Conservation (phyloP, 371 early-diverging fungal genomes). For the Lichtheimia hyalospora region DNA sequence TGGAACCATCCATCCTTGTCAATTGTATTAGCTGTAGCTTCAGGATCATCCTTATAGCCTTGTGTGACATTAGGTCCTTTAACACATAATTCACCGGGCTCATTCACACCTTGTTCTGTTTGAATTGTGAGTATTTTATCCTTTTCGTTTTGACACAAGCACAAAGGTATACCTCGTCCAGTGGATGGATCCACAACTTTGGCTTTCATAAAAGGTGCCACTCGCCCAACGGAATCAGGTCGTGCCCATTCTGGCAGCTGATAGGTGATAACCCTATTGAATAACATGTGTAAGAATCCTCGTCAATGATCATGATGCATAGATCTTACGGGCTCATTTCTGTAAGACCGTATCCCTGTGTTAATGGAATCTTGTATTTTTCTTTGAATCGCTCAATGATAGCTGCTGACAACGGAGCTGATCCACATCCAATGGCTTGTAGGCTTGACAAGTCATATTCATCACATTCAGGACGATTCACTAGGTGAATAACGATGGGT, state of each 20-base stretch:
- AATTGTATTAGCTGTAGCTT: constrained; percentile 71
- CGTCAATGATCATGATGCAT: no score
- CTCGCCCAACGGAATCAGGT: constrained; percentile 67
- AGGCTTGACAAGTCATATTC: constrained; percentile 63
- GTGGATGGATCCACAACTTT: constrained; percentile 53
- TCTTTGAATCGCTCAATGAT: neutral
- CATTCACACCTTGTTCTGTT: constrained; percentile 67
- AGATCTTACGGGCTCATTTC: constrained; percentile 46
- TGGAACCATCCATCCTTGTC: constrained; percentile 74
- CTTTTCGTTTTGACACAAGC: constrained; percentile 44
- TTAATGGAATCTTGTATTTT: constrained; percentile 1
- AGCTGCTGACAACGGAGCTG: constrained; percentile 59
- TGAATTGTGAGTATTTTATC: no score
- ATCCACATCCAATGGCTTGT: constrained; percentile 56
- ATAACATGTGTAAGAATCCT: constrained; percentile 36
- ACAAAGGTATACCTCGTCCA: constrained; percentile 71
- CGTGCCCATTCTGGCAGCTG: constrained; percentile 11
- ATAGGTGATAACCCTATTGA: constrained; percentile 13
- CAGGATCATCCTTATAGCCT: constrained; percentile 65
- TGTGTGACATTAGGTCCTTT: constrained; percentile 83
- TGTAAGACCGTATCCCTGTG: constrained; percentile 42
- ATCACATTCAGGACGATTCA: constrained; percentile 59
- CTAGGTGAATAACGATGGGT: constrained; percentile 62
- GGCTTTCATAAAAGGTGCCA: constrained; percentile 58
- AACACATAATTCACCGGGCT: constrained; percentile 74